Evolutionary conservation across 768 basidiomycete genomes (phyloP), one percentile per base, ranked within the genome.

Genomic region (Gelatoporia subvermispora): DNA sequence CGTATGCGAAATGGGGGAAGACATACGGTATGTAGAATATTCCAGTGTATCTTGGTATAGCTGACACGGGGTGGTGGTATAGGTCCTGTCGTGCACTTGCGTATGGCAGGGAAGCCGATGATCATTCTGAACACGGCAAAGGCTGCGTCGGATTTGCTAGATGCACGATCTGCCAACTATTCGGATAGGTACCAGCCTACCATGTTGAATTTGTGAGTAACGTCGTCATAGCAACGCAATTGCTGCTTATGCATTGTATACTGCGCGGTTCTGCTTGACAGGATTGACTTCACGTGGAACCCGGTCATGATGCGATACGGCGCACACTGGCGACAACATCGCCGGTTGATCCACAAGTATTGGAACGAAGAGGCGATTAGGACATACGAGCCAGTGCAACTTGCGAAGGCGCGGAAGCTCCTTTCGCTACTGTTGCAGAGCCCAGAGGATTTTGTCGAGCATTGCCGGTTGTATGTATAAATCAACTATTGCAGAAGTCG

Each of bases 381-480:
- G 40, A 61, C 65, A 43, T 73, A 70, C 34, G 49, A 61, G 15
- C 25, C 23, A 0, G 41, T 67, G 8, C 68, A 68, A 24, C 60
- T 68, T 45, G 54, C 59, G 13, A 50, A 61, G n/a, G 50, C 53
- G 2, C 50, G 53, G 2, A 48, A 57, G 44, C 55, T 60, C 9
- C 13, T 34, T 40, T 20, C 37, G 20, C 40, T 41, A 20, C 5
- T 51, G 11, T 23, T 51, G 16, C 36, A 47, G 8, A 23, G n/a
- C 13, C 50, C 50, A 4, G 35, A 39, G 16, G 24, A 43, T 15
- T 47, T 51, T 20, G 23, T 47, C 46, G 34, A 23, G 25, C 45
- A 51, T 13, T 36, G 47, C 36, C 36, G 50, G 17, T 28, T 51
- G 50, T 51, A 28, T 20, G 50, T 40, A 8, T 16, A 8, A 13